Conservation (phyloP, 2,329 filamentous ascomycete species). For the Didymosphaeria variabile region DNA sequence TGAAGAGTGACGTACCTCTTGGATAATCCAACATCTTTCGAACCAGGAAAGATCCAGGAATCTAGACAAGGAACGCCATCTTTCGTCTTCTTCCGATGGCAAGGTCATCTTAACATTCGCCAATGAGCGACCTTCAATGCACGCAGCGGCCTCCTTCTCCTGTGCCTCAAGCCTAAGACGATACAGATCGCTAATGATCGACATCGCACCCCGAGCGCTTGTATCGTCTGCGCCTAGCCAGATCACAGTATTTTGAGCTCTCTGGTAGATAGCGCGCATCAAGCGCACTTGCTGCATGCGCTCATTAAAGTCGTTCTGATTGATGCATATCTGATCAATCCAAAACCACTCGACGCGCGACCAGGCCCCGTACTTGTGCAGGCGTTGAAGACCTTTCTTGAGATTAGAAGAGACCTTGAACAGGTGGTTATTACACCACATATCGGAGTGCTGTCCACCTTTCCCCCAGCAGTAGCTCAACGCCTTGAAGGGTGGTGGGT, state of each 20-base stretch:
- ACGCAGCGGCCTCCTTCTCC: not conserved
- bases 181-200: constrained; percentile 14
- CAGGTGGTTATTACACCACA: constrained; percentile 12
- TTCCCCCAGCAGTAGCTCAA: constrained; percentile 18
- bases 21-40: constrained; percentile 23
- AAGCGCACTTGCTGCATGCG: constrained; percentile 29
- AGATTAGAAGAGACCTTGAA: constrained; percentile 16
- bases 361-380: constrained; percentile 9
- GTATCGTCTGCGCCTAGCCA: constrained; percentile 18
- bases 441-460: constrained; percentile 14
- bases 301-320: constrained; percentile 28
- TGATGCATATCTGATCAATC: constrained; percentile 33
- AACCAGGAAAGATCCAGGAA: constrained; percentile 18
- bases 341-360: constrained; percentile 20
- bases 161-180: not conserved
- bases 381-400: constrained; percentile 13
- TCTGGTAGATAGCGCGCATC: constrained; percentile 29
- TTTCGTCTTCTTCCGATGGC: constrained; percentile 9
- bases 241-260: constrained; percentile 21
- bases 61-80: constrained; percentile 11
- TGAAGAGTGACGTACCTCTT: constrained; percentile 11
- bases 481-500: constrained; percentile 16
- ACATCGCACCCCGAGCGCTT: constrained; percentile 8
- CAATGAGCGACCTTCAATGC: not conserved
- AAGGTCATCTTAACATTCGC: not conserved